Evolutionary conservation across 2,329 filamentous ascomycete genomes (phyloP).

Genomic region (Didymella lethalis): DNA sequence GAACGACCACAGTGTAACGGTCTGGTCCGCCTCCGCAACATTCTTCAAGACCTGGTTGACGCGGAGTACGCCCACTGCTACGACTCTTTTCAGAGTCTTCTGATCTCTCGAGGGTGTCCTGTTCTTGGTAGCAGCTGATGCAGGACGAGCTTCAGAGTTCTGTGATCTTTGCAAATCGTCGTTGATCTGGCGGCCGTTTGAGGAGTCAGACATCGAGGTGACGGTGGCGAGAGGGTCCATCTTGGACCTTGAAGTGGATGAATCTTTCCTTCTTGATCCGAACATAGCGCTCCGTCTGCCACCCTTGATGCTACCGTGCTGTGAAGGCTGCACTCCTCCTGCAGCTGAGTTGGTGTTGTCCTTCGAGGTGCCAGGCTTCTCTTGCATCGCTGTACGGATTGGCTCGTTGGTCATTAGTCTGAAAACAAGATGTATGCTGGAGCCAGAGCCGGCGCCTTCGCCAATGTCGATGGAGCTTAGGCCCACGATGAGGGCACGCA

Average conservation of each 20-base stretch:
- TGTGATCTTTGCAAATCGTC: slow-evolving; percentile 36
- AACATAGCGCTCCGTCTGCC: slow-evolving; percentile 69
- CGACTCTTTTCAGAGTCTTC: slow-evolving; percentile 69
- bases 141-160: slow-evolving; percentile 38
- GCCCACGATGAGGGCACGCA: slow-evolving; percentile 88
- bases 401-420: slow-evolving; percentile 73
- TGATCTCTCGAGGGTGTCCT: slow-evolving; percentile 50
- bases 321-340: slow-evolving; percentile 39
- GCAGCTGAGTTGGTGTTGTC: slow-evolving; percentile 38
- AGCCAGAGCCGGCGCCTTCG: slow-evolving; percentile 69
- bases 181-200: slow-evolving; percentile 35
- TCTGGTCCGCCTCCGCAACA: slow-evolving; percentile 75
- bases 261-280: slow-evolving; percentile 64
- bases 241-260: slow-evolving; percentile 27
- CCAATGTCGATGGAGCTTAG: slow-evolving; percentile 78
- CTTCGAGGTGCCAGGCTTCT: slow-evolving; percentile 40
- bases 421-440: slow-evolving; percentile 82
- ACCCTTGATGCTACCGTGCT: slow-evolving; percentile 50
- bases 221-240: neutral
- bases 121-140: slow-evolving; percentile 39
- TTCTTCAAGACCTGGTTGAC: slow-evolving; percentile 78
- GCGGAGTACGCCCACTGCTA: slow-evolving; percentile 80
- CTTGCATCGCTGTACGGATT: slow-evolving; percentile 40
- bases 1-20: slow-evolving; percentile 79
- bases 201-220: slow-evolving; percentile 20